A percentile compares a stretch with the other conserved stretches of the same genome.
Evolutionary conservation across 192 early-diverging fungal species (phyloP).

Genomic region (Chytriomyces confervae): DNA sequence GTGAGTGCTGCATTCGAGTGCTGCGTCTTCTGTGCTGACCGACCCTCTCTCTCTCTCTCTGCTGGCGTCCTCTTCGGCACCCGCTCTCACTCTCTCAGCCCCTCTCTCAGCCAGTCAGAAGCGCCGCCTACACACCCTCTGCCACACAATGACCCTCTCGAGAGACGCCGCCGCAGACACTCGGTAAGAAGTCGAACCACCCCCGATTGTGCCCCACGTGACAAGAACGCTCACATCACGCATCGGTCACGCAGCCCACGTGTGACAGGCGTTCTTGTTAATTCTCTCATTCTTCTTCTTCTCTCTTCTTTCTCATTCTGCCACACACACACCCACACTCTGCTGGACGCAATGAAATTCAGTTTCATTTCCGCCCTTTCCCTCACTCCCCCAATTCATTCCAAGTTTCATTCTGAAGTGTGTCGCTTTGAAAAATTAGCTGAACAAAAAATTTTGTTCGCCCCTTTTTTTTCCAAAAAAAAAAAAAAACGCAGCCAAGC

Average conservation of each 20-base stretch:
- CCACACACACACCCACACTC: too few relatives aligned
- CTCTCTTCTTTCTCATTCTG: too few relatives aligned
- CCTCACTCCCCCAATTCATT: not conserved
- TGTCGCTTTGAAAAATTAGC: not conserved
- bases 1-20: not conserved
- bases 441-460: not conserved
- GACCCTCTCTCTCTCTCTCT: not conserved
- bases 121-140: not conserved
- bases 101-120: not conserved
- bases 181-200: too few relatives aligned
- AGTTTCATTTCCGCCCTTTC: too few relatives aligned
- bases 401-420: not conserved
- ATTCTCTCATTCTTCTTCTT: too few relatives aligned
- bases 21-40: not conserved
- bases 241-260: too few relatives aligned
- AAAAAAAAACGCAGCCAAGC: not conserved
- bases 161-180: not conserved
- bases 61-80: not conserved
- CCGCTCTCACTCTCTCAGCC: not conserved
- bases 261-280: too few relatives aligned
- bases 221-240: too few relatives aligned
- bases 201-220: too few relatives aligned
- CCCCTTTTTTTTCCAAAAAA: not conserved
- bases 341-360: too few relatives aligned
- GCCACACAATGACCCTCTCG: not conserved